Evolutionary conservation across 2,329 filamentous ascomycete genomes (phyloP), one percentile per base, ranked within the genome.

Genomic region (Cladophialophora chaetospira): DNA sequence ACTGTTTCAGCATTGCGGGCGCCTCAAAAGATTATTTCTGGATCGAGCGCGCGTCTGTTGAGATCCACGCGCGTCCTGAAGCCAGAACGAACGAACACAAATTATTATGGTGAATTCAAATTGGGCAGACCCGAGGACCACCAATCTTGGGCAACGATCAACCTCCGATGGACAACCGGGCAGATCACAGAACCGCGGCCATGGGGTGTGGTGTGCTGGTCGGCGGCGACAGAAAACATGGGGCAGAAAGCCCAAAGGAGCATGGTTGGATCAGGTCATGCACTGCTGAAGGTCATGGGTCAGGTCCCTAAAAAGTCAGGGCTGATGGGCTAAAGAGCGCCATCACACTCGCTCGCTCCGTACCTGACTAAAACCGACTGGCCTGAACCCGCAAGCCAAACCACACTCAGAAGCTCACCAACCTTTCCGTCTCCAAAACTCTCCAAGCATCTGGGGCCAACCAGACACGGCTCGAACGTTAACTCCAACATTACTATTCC

Each of bases 351-450:
- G 19, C 47, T 59, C 46, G 53, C 45, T 50, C 40, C 56, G 60
- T 62, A 58, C 60, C 60, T 62, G 60, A 62, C 60, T 62, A 62
- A 59, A 62, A 57, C 28, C 26, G 42, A 15, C 42, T 44, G 42
- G 42, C 21, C 15, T 54, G 40, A 48, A 51, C 55, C 44, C 47
- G 38, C 23, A 26, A 29, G 28, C 53, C 46, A 49, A 40, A 38
- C 43, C 23, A 23, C 31, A 38, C 38, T 21, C 48, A 33, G 15
- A 33, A 38, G 46, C 44, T 35, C 55, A 31, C 31, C n/a, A 31
- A 38, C 21, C 8, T 42, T 29, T 29, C 33, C 47, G 35, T 36
- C 23, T 31, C 9, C 17, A 4, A 21, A 38, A 40, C 43, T 47
- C 46, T 54, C 52, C 52, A 43, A 48, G 40, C n/a, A 21, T 38